A percentile compares a stretch with the other conserved stretches of the same genome.
Evolutionary conservation across 495 filamentous ascomycete genomes (phyloP).

Genomic region (Aspergillus avenaceus): DNA sequence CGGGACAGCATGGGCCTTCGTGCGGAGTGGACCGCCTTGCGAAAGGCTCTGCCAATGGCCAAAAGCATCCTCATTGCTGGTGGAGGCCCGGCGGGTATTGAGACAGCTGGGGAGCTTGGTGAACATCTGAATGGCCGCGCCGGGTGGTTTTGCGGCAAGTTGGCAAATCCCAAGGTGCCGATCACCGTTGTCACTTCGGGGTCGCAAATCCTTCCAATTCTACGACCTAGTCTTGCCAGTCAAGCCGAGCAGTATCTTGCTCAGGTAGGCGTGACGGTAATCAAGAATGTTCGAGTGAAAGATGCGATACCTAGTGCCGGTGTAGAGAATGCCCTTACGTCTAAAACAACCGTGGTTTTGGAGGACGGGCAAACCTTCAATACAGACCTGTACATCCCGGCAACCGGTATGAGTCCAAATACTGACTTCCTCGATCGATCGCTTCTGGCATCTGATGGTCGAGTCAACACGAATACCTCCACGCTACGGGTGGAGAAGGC

Average conservation of each 20-base stretch:
- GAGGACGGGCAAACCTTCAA: slow-evolving; percentile 31
- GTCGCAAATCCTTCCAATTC: slow-evolving; percentile 40
- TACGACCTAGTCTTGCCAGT: slow-evolving; percentile 30
- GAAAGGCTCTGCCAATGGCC: slow-evolving; percentile 30
- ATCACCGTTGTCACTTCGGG: slow-evolving; percentile 41
- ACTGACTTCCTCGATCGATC: slow-evolving; percentile 32
- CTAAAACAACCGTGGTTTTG: slow-evolving; percentile 27
- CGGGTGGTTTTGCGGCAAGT: slow-evolving; percentile 23
- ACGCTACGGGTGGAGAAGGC: slow-evolving; percentile 47
- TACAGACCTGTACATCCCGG: slow-evolving; percentile 48
- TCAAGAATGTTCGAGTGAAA: slow-evolving; percentile 31
- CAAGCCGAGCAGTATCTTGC: slow-evolving; percentile 40
- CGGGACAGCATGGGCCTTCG: slow-evolving; percentile 11
- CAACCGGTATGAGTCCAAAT: slow-evolving; percentile 42
- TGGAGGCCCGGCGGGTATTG: slow-evolving; percentile 36
- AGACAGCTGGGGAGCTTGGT: slow-evolving; percentile 50
- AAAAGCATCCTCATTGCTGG: slow-evolving; percentile 43
- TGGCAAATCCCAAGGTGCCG: slow-evolving; percentile 29
- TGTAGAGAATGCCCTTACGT: slow-evolving; percentile 15
- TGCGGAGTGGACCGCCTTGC: slow-evolving; percentile 31
- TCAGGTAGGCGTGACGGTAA: slow-evolving; percentile 38
- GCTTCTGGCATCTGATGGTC: slow-evolving; percentile 31
- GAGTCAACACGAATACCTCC: slow-evolving; percentile 35
- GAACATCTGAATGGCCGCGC: slow-evolving; percentile 44
- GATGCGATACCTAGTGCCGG: slow-evolving; percentile 15